A percentile compares a stretch with the other conserved stretches of the same genome.
phyloP scores from a whole-genome alignment of 73 alveolate genomes.

The Tetrahymena thermophila region DNA sequence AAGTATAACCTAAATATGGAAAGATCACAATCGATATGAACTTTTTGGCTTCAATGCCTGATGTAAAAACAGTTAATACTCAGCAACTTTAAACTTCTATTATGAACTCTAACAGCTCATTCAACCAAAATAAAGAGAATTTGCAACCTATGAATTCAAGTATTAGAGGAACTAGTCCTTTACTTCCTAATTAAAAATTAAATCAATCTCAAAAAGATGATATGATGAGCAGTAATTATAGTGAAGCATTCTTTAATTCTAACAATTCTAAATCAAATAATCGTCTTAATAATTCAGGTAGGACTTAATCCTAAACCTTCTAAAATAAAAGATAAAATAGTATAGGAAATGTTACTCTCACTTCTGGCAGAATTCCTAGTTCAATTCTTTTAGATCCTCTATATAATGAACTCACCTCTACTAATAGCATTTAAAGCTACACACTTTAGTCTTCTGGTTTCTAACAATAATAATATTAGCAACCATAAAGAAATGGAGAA shows the following conservation, averaged over 20 bases:
- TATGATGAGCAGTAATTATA: background rate
- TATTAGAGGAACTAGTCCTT: background rate
- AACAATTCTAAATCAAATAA: background rate
- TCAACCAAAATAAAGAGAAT: background rate
- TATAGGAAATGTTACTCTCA: background rate
- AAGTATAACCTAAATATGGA: background rate
- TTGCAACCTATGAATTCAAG: background rate
- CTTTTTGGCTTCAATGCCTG: background rate
- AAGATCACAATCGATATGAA: background rate
- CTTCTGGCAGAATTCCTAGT: background rate
- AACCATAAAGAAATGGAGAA: background rate
- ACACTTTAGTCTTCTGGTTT: background rate
- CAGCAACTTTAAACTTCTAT: background rate
- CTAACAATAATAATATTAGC: background rate
- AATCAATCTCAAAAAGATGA: background rate
- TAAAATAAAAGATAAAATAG: background rate
- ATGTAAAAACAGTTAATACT: background rate
- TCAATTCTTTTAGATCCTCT: background rate
- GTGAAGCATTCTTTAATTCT: background rate
- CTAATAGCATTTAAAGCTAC: background rate
- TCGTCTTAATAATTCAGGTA: background rate
- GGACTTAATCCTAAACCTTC: background rate
- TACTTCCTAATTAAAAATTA: background rate
- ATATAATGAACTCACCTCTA: background rate
- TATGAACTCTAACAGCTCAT: background rate